Base-by-base conservation (phyloP, 345 rosid species). In the Rhodamnia rubescens region DNA sequence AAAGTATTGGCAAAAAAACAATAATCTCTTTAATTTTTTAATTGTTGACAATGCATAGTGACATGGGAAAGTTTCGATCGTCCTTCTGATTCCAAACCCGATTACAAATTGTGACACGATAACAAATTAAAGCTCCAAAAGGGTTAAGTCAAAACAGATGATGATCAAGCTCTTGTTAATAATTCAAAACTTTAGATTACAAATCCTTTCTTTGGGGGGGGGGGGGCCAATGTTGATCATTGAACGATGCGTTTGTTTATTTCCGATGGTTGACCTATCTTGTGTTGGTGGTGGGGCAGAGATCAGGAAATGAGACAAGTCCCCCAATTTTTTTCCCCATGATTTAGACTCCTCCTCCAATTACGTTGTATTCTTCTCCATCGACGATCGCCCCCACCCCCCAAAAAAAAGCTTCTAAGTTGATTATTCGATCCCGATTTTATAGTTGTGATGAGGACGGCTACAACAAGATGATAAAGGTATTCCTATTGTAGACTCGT, bases 261-360 rank as follows among this genome's bases (percentile, higher is more conserved):
- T 36, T 51, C 84, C 27, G 54, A 29, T 53, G 57, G 84, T 82
- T 82, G 58, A 82, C 59, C 53, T 10, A 82, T 82, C 84, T n/a
- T 51, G 57, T 82, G 26, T 5, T 21, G 56, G 24, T 82, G 54
- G 84, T 82, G 44, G 84, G 54, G 57, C 36, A 40, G 54, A 59
- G 57, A 52, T 18, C 44, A 29, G 57, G 58, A 64, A 16, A 64
- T 16, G 1, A 15, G 56, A 52, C 58, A 52, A 82, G 24, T n/a
- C 53, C 20, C 83, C 42, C 83, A 82, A 32, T 29, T n/a, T 27
- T 81, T 9, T 36, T 36, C 40, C 44, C 58, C 84, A 51, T 27
- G 84, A 82, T 82, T 82, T n/a, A 82, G 58, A 82, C 84, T 52
- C 44, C 13, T 14, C 16, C 58, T 82, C 84, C 84, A 82, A 82